These are phyloP conservation scores for Zarea fungicola DNA, from an alignment of 2,329 filamentous ascomycete genomes.

Conservation along the genomic window DNA sequence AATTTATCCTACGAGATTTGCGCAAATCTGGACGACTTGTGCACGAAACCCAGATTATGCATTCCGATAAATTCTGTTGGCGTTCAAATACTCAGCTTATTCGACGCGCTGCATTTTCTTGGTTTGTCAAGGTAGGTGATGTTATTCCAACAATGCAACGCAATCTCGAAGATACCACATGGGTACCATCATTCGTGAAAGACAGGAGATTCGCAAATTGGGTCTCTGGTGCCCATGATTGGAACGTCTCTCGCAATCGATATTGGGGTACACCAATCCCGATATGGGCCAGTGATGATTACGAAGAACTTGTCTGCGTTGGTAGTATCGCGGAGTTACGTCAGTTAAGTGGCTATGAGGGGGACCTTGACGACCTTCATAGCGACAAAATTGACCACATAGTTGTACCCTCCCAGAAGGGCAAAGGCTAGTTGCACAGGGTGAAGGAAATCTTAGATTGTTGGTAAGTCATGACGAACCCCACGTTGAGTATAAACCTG, in stretches of 20 bases:
- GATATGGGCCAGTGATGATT: constrained; percentile 85
- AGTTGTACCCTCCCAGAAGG: constrained; percentile 84
- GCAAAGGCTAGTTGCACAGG: constrained; percentile 75
- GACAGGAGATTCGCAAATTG: constrained; percentile 24
- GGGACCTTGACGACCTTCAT: constrained; percentile 79
- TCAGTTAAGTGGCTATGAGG: constrained; percentile 75
- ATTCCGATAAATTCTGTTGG: constrained; percentile 23
- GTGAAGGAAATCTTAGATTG: constrained; percentile 91
- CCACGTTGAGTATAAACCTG: not conserved
- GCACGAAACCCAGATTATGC: constrained; percentile 20
- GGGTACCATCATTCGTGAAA: constrained; percentile 22
- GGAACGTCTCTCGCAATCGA: constrained; percentile 54
- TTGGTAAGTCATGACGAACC: constrained; percentile 45
- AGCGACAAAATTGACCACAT: constrained; percentile 90
- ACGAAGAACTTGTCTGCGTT: constrained; percentile 79
- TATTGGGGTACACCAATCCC: constrained; percentile 96
- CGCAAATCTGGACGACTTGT: constrained; percentile 19
- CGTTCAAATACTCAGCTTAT: constrained; percentile 25
- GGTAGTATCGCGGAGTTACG: constrained; percentile 81
- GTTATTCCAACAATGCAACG: constrained; percentile 20
- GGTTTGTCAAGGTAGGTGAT: constrained; percentile 23
- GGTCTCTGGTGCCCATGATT: constrained; percentile 15
- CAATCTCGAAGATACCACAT: constrained; percentile 21
- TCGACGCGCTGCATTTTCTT: constrained; percentile 22
- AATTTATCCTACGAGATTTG: constrained; percentile 23